A percentile compares a stretch with the other conserved stretches of the same genome.
Evolutionary conservation across 345 rosid genomes (phyloP).

Genomic region (Crucihimalaya himalaica): DNA sequence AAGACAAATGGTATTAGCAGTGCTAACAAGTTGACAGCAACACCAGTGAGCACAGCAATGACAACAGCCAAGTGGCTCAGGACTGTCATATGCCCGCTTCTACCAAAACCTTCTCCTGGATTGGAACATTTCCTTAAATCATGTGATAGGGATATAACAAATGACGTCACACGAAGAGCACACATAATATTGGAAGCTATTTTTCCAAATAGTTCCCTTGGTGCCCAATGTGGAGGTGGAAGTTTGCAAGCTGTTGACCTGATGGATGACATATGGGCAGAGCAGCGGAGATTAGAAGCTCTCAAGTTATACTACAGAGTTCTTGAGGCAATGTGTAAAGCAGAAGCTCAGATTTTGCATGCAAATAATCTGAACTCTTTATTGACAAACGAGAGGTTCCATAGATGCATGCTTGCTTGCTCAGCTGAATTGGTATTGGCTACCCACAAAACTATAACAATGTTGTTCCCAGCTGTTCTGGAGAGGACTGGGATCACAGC

Average conservation of each 20-base stretch:
- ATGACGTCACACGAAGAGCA: constrained; percentile 78
- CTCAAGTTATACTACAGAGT: constrained; percentile 87
- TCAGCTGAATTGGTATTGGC: constrained; percentile 96
- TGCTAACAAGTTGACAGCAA: constrained; percentile 58
- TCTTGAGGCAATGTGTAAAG: constrained; percentile 92
- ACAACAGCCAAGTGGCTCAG: constrained; percentile 99
- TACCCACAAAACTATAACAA: constrained; percentile 88
- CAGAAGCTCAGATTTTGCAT: constrained; percentile 84
- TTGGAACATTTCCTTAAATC: constrained; percentile 69
- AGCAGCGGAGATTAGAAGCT: constrained; percentile 86
- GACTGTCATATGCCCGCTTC: constrained; percentile 73
- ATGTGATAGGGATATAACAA: constrained; percentile 81
- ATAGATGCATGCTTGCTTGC: constrained; percentile 97
- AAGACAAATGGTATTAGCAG: constrained; percentile 56
- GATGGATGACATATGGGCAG: constrained; percentile 97
- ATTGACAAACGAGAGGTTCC: constrained; percentile 93
- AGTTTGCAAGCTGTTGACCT: constrained; percentile 67
- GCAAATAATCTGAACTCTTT: constrained; percentile 82
- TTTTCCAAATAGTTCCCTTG: constrained; percentile 72
- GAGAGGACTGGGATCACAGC: constrained; percentile 98
- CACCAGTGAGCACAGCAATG: constrained; percentile 94
- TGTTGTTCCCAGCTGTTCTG: constrained; percentile 95
- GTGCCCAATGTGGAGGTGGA: constrained; percentile 67
- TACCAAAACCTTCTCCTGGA: constrained; percentile 74
- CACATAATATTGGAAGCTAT: constrained; percentile 88